Evolutionary conservation across 176 grass and related monocot genomes (phyloP).

Genomic region (Aechmea fasciata): DNA sequence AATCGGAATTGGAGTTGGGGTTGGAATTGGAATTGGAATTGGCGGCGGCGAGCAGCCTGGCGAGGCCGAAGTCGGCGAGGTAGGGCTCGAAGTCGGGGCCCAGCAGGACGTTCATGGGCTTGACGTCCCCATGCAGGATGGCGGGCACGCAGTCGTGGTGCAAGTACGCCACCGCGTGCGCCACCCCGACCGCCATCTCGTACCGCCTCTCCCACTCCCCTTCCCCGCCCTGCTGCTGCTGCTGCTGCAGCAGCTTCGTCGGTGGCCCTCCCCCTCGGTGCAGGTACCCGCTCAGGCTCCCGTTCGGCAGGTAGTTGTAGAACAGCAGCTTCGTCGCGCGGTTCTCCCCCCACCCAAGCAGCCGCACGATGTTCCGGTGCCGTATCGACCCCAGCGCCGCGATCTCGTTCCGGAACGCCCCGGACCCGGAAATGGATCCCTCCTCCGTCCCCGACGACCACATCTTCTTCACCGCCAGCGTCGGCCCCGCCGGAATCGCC

Average conservation of each 20-base stretch:
- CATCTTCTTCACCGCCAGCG: conserved; percentile 88
- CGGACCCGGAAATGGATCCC: background rate
- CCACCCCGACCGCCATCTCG: conserved; percentile 63
- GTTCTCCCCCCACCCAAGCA: conserved; percentile 76
- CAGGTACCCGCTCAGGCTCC: conserved; percentile 80
- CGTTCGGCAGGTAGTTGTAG: conserved; percentile 78
- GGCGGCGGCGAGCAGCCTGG: conserved; percentile 36
- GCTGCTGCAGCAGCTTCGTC: conserved; percentile 5
- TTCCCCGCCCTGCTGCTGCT: conserved; percentile 29
- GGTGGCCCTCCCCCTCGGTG: conserved; percentile 58
- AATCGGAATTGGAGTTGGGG: too few species aligned
- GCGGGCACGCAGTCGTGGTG: conserved; percentile 95
- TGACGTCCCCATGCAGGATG: conserved; percentile 83
- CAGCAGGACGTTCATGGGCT: conserved; percentile 89
- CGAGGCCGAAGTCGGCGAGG: conserved; percentile 88
- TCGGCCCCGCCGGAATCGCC: conserved; percentile 37
- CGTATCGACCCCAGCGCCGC: conserved; percentile 62
- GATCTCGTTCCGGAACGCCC: conserved; percentile 84
- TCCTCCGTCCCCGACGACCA: conserved; percentile 52
- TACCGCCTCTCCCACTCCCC: conserved; percentile 62
- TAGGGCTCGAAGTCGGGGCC: conserved; percentile 70
- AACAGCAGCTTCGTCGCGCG: conserved; percentile 75
- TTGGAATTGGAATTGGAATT: background rate
- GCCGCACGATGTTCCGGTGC: conserved; percentile 84
- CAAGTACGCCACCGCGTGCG: conserved; percentile 75